phyloP scores from a whole-genome alignment of 148 eudicot species.

The Dianthus caryophyllus region DNA sequence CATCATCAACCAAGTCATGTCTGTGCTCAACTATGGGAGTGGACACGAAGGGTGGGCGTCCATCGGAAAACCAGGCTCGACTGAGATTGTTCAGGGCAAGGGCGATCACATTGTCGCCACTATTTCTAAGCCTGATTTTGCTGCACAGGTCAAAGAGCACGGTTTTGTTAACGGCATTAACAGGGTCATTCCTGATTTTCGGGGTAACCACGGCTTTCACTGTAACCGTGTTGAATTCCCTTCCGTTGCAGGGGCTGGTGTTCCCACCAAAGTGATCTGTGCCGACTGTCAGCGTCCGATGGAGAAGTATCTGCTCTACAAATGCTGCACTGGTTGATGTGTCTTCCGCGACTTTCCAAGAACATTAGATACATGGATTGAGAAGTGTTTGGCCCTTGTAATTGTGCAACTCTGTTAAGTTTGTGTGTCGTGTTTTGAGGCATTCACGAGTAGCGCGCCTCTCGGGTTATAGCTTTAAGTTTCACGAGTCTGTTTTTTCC shows the following conservation, averaged over 20 bases:
- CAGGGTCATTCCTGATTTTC: slow-evolving; percentile 18
- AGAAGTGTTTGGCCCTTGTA: neutral
- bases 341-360: neutral
- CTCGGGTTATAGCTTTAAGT: neutral
- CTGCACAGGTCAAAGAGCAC: slow-evolving; percentile 25
- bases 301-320: slow-evolving; percentile 85
- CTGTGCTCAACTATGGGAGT: too few species aligned
- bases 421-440: neutral
- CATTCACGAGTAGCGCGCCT: neutral
- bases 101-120: slow-evolving; percentile 34
- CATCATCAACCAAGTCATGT: too few species aligned
- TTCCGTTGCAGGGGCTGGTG: slow-evolving; percentile 30
- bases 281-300: slow-evolving; percentile 67
- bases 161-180: slow-evolving; percentile 43
- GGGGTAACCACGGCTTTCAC: slow-evolving; percentile 54
- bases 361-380: neutral
- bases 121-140: slow-evolving; percentile 35
- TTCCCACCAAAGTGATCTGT: slow-evolving; percentile 37
- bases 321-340: slow-evolving; percentile 70
- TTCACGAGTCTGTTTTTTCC: neutral
- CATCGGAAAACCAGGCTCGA: slow-evolving; percentile 42
- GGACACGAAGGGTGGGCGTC: slow-evolving; percentile 61
- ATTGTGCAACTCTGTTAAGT: neutral
- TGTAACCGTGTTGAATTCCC: slow-evolving; percentile 78
- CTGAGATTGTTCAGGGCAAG: slow-evolving; percentile 45